phyloP scores from a whole-genome alignment of 345 rosid species.

The Acer negundo region DNA sequence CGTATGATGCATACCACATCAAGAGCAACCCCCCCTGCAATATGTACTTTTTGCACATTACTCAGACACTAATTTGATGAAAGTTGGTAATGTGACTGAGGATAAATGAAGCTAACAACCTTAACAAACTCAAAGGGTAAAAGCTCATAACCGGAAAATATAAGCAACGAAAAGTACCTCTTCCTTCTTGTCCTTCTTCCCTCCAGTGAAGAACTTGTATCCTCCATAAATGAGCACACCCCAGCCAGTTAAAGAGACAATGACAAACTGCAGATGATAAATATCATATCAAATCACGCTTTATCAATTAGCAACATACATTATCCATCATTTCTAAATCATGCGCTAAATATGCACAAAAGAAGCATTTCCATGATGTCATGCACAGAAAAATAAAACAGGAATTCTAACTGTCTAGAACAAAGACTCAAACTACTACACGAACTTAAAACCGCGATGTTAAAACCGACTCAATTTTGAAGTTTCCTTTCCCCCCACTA shows the following conservation, averaged over 20 bases:
- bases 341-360: not conserved
- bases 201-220: slow-evolving; percentile 41
- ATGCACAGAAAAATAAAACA: not conserved
- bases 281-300: not conserved
- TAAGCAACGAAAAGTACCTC: slow-evolving; percentile 25
- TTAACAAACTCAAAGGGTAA: not conserved
- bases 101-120: not conserved
- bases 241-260: slow-evolving; percentile 51
- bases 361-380: not conserved
- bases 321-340: not conserved
- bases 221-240: slow-evolving; percentile 50
- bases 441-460: not conserved
- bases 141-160: not conserved
- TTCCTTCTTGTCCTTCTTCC: slow-evolving; percentile 42
- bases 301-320: not conserved
- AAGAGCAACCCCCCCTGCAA: not conserved
- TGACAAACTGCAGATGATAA: slow-evolving; percentile 43
- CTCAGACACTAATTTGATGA: not conserved
- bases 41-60: not conserved
- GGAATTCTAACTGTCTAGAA: not conserved
- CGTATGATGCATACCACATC: not conserved
- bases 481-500: not conserved
- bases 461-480: not conserved
- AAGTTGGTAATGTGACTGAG: not conserved
- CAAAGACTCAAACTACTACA: not conserved